Conservation (phyloP, 129 eudicot genomes). For the Daucus carota region DH1_v3.0 NC_030384.2:47862001-47862500, state of each 20-base stretch:
- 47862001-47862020: neutral
- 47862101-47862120: constrained; percentile 69
- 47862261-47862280: constrained; percentile 36
- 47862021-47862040: neutral
- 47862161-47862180: constrained; percentile 56
- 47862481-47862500: neutral
- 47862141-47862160: constrained; percentile 43
- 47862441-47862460: too few species aligned
- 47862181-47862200: constrained; percentile 33
- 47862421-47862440: neutral
- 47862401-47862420: neutral
- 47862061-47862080: constrained; percentile 74
- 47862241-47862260: constrained; percentile 22
- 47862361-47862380: neutral
- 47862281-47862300: constrained; percentile 21
- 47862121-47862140: constrained; percentile 47
- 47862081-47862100: constrained; percentile 92
- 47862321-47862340: constrained; percentile 69
- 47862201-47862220: constrained; percentile 32
- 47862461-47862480: neutral
- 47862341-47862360: constrained; percentile 66
- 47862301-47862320: constrained; percentile 48
- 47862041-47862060: neutral
- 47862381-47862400: neutral
- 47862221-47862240: constrained; percentile 26